Percentiles rank a stretch among this genome's conserved stretches.
phyloP scores from a whole-genome alignment of 1,284 basidiomycete genomes.

The Ustilago curta region DNA sequence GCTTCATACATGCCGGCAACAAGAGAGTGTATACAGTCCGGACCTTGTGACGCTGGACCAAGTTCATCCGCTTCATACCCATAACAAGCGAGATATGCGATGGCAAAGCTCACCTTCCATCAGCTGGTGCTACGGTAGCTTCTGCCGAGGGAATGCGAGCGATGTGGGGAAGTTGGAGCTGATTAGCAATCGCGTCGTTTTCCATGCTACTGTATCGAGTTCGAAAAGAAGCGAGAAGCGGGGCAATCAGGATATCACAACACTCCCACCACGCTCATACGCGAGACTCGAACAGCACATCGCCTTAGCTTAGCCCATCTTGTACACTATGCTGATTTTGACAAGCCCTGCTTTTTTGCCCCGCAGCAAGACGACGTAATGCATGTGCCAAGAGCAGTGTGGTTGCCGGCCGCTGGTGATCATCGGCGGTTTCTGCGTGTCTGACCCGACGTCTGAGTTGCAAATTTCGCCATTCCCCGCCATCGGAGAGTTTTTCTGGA shows the following conservation, averaged over 20 bases:
- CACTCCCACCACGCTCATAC: background rate
- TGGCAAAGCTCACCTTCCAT: too few species aligned
- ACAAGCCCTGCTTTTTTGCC: background rate
- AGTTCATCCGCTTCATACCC: too few species aligned
- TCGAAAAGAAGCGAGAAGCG: slow-evolving; percentile 2
- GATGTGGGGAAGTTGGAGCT: too few species aligned
- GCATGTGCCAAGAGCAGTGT: background rate
- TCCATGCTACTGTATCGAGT: background rate
- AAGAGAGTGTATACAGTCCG: too few species aligned
- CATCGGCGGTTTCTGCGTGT: background rate
- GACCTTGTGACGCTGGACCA: too few species aligned
- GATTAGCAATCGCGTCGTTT: too few species aligned
- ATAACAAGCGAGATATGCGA: too few species aligned
- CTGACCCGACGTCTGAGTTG: slow-evolving; percentile 5
- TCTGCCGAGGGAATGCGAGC: background rate
- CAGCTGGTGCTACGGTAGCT: background rate
- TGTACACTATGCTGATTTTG: background rate
- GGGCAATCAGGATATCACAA: slow-evolving; percentile 3
- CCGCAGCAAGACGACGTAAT: slow-evolving; percentile 5
- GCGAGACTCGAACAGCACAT: slow-evolving; percentile 5
- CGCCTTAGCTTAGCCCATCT: too few species aligned
- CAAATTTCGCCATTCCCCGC: background rate
- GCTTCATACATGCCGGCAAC: too few species aligned
- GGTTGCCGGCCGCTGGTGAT: background rate
- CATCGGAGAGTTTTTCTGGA: slow-evolving; percentile 1